phyloP scores from a whole-genome alignment of 371 early-diverging fungal genomes.

The Rhizopus arrhizus region DNA sequence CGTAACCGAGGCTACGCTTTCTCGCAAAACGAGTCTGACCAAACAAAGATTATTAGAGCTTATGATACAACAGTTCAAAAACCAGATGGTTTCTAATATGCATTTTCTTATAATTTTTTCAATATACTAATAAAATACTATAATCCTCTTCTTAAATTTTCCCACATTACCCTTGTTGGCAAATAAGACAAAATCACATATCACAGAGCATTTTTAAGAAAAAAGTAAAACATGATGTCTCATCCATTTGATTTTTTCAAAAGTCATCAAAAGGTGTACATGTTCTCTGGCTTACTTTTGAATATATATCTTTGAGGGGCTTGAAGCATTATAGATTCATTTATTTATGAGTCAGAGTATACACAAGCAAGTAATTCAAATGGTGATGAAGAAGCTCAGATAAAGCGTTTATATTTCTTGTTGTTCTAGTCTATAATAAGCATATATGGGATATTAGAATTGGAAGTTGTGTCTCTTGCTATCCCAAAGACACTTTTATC shows the following conservation, averaged over 20 bases:
- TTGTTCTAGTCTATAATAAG: background rate
- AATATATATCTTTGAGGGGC: conserved; percentile 72
- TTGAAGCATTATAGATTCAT: conserved; percentile 87
- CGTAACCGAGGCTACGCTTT: conserved; percentile 96
- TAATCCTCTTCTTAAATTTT: too few species aligned
- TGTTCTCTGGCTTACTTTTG: too few species aligned
- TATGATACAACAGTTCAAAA: conserved; percentile 95
- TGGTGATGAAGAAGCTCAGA: conserved; percentile 87
- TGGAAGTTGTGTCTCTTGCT: conserved; percentile 40
- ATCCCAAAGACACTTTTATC: conserved; percentile 10
- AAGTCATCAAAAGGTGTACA: too few species aligned
- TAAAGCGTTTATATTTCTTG: conserved; percentile 28
- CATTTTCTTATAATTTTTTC: too few species aligned
- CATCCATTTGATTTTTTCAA: too few species aligned
- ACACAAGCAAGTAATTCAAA: conserved; percentile 73
- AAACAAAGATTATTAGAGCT: conserved; percentile 87
- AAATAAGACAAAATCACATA: too few species aligned
- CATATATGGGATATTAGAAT: conserved; percentile 81
- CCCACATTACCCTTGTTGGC: too few species aligned
- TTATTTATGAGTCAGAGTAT: conserved; percentile 70
- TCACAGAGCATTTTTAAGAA: too few species aligned
- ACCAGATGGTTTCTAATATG: conserved; percentile 64
- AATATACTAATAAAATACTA: too few species aligned
- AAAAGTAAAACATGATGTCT: too few species aligned
- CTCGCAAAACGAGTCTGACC: conserved; percentile 94